Evolutionary conservation across 331 rosid genomes (phyloP), one percentile per base, ranked within the genome.

Genomic region (Telfairia occidentalis): DNA sequence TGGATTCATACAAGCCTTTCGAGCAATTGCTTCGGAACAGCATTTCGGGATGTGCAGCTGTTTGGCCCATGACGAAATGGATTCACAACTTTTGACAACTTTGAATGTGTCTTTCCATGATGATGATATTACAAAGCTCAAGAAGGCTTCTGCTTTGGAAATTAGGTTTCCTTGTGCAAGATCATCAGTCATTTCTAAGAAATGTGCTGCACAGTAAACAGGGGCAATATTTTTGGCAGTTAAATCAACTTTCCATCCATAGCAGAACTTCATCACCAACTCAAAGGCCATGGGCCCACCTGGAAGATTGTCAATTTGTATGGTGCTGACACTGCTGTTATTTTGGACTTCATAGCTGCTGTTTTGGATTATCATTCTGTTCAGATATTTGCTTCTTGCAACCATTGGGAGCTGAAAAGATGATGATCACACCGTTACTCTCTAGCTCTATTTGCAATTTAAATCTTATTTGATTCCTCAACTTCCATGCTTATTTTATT

Each of bases 141-240:
- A 77, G 78, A 89, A 91, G 19, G 85, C 71, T 78, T 91, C 88
- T 42, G 90, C 72, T 76, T 82, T 86, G 81, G 86, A 85, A 30
- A 87, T 85, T 72, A 94, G 95, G 71, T 94, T 94, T 58, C 85
- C 92, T 72, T 81, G 74, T 73, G 79, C 84, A n/a, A 91, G 78
- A 40, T 89, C 89, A 38, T 94, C 98, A 67, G 76, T 85, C 97
- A 91, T 94, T 83, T 89, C 91, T 77, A 91, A 80, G 85, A 89
- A 87, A 80, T 87, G 84, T 30, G 96, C 84, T 53, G 96, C 96
- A 65, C 84, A 88, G 40, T 87, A 82, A 13, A 94, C 71, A 42
- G 90, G 86, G 67, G 84, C 88, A 12, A 87, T 50, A 74, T 86
- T 86, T 78, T 84, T 10, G 53, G 90, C 76, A 5, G 89, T 84